Evolutionary conservation across 352 stramenopile genomes (phyloP), one percentile per base, ranked within the genome.

Genomic region (Pythium rishiriense): DNA sequence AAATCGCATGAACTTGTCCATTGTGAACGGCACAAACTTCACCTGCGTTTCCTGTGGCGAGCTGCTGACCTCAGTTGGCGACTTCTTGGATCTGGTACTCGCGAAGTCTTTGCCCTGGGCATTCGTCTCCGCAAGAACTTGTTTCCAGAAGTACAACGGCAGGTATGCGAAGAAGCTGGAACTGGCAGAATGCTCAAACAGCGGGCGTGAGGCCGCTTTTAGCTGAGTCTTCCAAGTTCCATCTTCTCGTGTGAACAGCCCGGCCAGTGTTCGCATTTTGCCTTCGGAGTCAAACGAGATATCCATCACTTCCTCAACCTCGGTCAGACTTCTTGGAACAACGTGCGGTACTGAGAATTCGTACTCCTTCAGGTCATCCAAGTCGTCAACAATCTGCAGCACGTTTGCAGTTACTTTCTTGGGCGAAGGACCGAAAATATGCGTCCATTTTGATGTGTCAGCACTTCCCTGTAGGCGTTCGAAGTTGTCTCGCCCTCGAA

Each of bases 1-100:
- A 47, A 75, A 79, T 14, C 28, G 63, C 64, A 75, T 72, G 37
- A 79, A 26, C 35, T 79, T 64, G 25, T 69, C n/a, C 10, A 75
- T n/a, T 31, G 58, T 59, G 53, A 63, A 31, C 15, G 57, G 57
- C 3, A 50, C 25, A 25, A 37, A 48, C 10, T 47, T 24, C 43
- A 45, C 11, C 43, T 49, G 4, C 6, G n/a, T n/a, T 28, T 25
- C 14, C 39, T 46, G 4, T 19, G 7, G n/a, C n/a, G n/a, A n/a
- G n/a, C n/a, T n/a, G n/a, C n/a, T n/a, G n/a, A n/a, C n/a, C n/a
- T n/a, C n/a, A n/a, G n/a, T n/a, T n/a, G n/a, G n/a, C n/a, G n/a
- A n/a, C 15, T 19, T 46, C 39, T 46, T 46, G 39, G 4, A 15
- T 21, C 42, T 0, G 17, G 12, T 42, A 54, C n/a, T 31, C 37